Evolutionary conservation across 2,329 filamentous ascomycete genomes (phyloP).

Genomic region (Fulvia fulva): DNA sequence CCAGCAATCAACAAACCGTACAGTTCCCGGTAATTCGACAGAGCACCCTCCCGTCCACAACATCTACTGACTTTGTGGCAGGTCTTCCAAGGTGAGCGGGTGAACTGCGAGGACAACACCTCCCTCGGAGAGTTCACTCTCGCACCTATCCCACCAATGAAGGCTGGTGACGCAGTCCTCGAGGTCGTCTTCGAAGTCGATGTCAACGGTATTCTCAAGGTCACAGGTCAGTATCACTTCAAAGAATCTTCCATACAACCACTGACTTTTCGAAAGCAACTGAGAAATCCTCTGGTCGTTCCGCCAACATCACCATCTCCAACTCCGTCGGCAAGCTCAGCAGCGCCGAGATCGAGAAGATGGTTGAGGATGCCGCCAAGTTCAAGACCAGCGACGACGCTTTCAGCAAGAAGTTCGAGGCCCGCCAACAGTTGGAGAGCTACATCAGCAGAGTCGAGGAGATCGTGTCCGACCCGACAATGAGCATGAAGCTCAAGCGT

Average conservation of each 20-base stretch:
- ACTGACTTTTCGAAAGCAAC: slow-evolving; percentile 92
- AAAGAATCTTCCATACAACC: background rate
- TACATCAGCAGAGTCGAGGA: slow-evolving; percentile 99
- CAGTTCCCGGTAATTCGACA: no score
- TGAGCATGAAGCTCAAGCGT: slow-evolving; percentile 97
- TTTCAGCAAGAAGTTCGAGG: slow-evolving; percentile 99
- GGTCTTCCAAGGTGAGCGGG: slow-evolving; percentile 94
- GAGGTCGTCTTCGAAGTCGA: slow-evolving; percentile 99
- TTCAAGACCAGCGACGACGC: slow-evolving; percentile 98
- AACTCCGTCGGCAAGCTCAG: slow-evolving; percentile 99
- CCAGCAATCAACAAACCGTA: slow-evolving; percentile 68
- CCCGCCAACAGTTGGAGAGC: slow-evolving; percentile 97
- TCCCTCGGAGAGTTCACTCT: slow-evolving; percentile 95
- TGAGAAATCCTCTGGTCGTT: slow-evolving; percentile 97
- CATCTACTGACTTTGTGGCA: slow-evolving; percentile 52
- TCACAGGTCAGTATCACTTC: slow-evolving; percentile 58
- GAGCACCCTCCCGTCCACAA: slow-evolving; percentile 50
- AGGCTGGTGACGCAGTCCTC: slow-evolving; percentile 90
- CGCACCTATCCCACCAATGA: slow-evolving; percentile 69
- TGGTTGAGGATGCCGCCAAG: slow-evolving; percentile 95
- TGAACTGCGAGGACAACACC: slow-evolving; percentile 98
- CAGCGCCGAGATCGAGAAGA: slow-evolving; percentile 89
- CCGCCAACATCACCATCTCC: slow-evolving; percentile 98
- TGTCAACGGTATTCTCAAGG: slow-evolving; percentile 96
- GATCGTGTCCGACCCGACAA: slow-evolving; percentile 92